These are phyloP conservation scores for Aspergillus ochraceus DNA, from an alignment of 2,329 filamentous ascomycete species.

Conservation along the genomic window DNA sequence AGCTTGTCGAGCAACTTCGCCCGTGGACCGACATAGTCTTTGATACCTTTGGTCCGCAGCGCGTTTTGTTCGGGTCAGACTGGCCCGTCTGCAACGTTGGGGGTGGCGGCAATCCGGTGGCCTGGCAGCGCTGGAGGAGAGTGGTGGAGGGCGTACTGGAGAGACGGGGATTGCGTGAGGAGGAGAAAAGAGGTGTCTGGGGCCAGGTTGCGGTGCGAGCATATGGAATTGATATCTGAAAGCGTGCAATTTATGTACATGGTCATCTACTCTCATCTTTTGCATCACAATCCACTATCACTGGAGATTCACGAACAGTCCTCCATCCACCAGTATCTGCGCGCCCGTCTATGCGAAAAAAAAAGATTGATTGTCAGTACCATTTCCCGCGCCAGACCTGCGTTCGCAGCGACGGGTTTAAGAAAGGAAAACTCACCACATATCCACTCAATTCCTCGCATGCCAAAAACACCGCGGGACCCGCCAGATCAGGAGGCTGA, in stretches of 20 bases:
- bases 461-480: constrained; percentile 81
- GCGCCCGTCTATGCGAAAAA: constrained; percentile 61
- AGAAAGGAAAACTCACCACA: constrained; percentile 50
- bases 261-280: constrained; percentile 2
- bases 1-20: constrained; percentile 58
- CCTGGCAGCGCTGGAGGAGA: constrained; percentile 74
- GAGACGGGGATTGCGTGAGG: constrained; percentile 52
- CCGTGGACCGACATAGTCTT: constrained; percentile 74
- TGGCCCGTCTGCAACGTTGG: constrained; percentile 88
- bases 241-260: not conserved
- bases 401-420: not conserved
- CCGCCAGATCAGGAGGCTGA: constrained; percentile 70
- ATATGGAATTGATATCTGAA: constrained; percentile 50
- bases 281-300: not conserved
- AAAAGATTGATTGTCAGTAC: constrained; percentile 2
- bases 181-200: constrained; percentile 69
- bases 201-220: constrained; percentile 69
- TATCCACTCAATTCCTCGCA: constrained; percentile 76
- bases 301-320: constrained; percentile 85
- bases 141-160: constrained; percentile 68
- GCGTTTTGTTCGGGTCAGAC: constrained; percentile 88
- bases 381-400: not conserved
- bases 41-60: constrained; percentile 66
- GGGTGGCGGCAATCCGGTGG: constrained; percentile 54
- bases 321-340: constrained; percentile 83